These are phyloP conservation scores for Xylaria nigripes DNA, from an alignment of 495 filamentous ascomycete species.

Conservation along the genomic window DNA sequence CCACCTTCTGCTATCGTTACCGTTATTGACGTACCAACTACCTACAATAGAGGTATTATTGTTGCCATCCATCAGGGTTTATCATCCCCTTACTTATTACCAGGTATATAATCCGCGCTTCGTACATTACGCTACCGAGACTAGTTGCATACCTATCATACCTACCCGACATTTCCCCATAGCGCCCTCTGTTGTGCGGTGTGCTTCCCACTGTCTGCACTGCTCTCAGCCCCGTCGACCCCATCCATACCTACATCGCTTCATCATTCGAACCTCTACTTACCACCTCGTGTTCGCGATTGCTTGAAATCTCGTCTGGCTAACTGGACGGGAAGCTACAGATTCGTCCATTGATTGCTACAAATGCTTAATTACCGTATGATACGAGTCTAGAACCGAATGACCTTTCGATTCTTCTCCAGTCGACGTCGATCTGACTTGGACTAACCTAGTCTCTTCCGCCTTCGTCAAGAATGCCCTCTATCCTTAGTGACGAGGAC, in stretches of 20 bases:
- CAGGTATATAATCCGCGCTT: not conserved
- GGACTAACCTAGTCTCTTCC: slow-evolving; percentile 7
- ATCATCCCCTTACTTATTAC: too few relatives aligned
- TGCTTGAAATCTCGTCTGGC: not conserved
- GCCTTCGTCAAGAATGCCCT: slow-evolving; percentile 57
- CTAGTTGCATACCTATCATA: slow-evolving; percentile 4
- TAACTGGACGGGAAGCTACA: not conserved
- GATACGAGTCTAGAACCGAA: not conserved
- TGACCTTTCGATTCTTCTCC: slow-evolving; percentile 5
- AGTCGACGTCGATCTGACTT: slow-evolving; percentile 8
- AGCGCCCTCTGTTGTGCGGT: not conserved
- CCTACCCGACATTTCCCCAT: slow-evolving; percentile 9
- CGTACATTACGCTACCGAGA: not conserved
- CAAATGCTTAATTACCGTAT: not conserved
- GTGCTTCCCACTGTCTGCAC: not conserved
- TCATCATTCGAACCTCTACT: not conserved
- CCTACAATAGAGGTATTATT: not conserved
- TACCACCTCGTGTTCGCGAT: not conserved
- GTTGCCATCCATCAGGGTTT: not conserved
- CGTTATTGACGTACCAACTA: not conserved
- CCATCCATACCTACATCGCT: not conserved
- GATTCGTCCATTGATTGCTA: not conserved
- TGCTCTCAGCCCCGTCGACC: not conserved
- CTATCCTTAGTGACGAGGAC: slow-evolving; percentile 81
- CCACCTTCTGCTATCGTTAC: not conserved